Base-by-base conservation (phyloP, 768 basidiomycete species). In the Glaciozyma martinii region DNA sequence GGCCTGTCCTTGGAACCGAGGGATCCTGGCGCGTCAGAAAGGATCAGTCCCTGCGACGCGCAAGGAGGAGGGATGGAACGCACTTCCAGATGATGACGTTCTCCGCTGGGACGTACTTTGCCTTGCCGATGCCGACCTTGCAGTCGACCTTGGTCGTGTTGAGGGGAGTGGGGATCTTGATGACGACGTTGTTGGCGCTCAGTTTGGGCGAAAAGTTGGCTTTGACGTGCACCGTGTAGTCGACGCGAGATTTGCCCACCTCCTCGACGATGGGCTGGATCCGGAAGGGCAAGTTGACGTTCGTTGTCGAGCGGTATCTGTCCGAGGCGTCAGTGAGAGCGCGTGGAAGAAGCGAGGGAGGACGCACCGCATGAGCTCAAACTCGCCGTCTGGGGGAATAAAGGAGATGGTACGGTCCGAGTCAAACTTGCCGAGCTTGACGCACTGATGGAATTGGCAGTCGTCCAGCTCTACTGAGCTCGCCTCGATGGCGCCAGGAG, bases 31-130 rank as follows among this genome's bases (percentile, higher is more conserved):
- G 50, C 33, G 25, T 29, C 52, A 4, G 62, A 29, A 13, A 30
- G 57, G 29, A 29, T 56, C n/a, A 42, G 66, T 42, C 32, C 15
- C 52, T 6, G 16, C 27, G 7, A 12, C 19, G 50, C 16, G 27
- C 27, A 13, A 44, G 46, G 55, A 57, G 40, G n/a, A 6, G 21
- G 60, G 1, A 43, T 25, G 6, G 54, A 15, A 81, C 94, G 72
- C 76, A 95, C 95, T 97, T 98, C 95, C 95, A 99, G 8, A 97
- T 81, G 55, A 98, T 88, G 33, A 94, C 83, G 69, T 99, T 99
- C 78, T 99, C 95, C 0, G 84, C 89, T 3, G 95, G 94, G 5
- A 87, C 87, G 73, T 98, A 99, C 76, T 99, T 99, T 4, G 93
- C 95, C 79, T 99, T 99, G 1, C 95, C 95, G 44, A 81, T 84